phyloP scores from a whole-genome alignment of 805 yeast genomes.

The Cyberlindnera galapagoensis region DNA sequence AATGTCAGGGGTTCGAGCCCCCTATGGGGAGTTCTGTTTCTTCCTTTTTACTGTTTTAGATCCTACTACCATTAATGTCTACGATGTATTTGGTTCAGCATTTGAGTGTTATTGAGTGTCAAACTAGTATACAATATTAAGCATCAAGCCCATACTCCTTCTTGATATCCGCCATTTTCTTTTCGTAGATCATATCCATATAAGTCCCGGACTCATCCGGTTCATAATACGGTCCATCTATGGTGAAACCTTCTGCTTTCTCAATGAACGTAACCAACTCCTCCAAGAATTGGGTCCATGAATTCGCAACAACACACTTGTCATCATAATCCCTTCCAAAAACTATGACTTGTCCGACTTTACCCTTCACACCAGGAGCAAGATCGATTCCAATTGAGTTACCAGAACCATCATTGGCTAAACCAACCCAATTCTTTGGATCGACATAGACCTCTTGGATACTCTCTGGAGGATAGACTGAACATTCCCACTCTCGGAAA shows the following conservation, averaged over 20 bases:
- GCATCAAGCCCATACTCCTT: too few relatives aligned
- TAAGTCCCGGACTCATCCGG: too few relatives aligned
- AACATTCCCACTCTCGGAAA: constrained; percentile 3
- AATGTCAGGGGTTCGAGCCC: constrained; percentile 28
- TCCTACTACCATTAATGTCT: too few relatives aligned
- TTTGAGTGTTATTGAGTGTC: too few relatives aligned
- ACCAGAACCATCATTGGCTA: constrained; percentile 14
- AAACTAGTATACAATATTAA: too few relatives aligned
- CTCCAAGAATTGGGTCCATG: too few relatives aligned
- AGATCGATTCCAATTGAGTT: constrained; percentile 14
- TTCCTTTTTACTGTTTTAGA: constrained; percentile 7
- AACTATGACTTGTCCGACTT: constrained; percentile 12
- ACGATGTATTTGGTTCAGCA: too few relatives aligned
- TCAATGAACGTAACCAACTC: too few relatives aligned
- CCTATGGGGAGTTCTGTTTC: constrained; percentile 26
- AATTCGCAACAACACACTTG: constrained; percentile 5
- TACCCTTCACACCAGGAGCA: constrained; percentile 13
- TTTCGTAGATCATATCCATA: too few relatives aligned
- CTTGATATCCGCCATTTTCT: too few relatives aligned
- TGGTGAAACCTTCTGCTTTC: too few relatives aligned
- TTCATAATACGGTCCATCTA: too few relatives aligned
- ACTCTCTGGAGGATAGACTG: constrained; percentile 8
- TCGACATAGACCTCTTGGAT: constrained; percentile 8
- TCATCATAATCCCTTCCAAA: constrained; percentile 15
- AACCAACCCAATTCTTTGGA: constrained; percentile 9